Evolutionary conservation across 2,329 filamentous ascomycete genomes (phyloP), one percentile per base, ranked within the genome.

Genomic region (Magnaporthiopsis rhizophila): DNA sequence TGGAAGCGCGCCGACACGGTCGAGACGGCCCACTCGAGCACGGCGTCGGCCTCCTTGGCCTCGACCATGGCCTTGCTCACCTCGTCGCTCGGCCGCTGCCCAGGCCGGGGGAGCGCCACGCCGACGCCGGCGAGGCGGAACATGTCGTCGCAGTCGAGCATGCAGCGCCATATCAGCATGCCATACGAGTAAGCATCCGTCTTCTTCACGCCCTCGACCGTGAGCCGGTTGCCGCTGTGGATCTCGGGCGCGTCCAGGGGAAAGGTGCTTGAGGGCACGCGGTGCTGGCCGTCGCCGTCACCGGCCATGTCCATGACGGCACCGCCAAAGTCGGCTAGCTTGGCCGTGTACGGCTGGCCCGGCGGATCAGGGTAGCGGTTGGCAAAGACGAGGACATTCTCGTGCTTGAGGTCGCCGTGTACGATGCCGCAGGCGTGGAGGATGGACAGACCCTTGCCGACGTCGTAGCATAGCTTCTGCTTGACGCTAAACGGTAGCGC

Each of bases 351-450:
- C 4, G 66, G 66, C 60, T 67, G 66, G 34, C 65, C 66, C 5
- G 59, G 58, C 4, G 62, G 64, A 9, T 50, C 62, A 6, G 61
- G 9, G 34, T 66, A 65, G 18, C 26, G 64, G 58, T 67, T 67
- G 12, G 66, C 61, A n/a, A 62, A 79, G n/a, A 67, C 61, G 3
- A 66, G 50, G 21, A 67, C 62, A 56, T 67, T 67, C 6, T 64
- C 65, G 9, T 60, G 62, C 60, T 67, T 65, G 11, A 67, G 28
- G 34, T 67, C 65, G 11, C 66, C 66, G 50, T 65, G 65, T 5
- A 63, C 58, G 24, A 67, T 62, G 36, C 65, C 65, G 28, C 62
- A 59, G 1, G 53, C 58, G 59, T 67, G 66, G 6, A 67, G 38
- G 32, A 66, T 61, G 9, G 24, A 24, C 9, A 67, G 61, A 1